phyloP scores from a whole-genome alignment of 768 basidiomycete species.

The Megacollybia marginata region DNA sequence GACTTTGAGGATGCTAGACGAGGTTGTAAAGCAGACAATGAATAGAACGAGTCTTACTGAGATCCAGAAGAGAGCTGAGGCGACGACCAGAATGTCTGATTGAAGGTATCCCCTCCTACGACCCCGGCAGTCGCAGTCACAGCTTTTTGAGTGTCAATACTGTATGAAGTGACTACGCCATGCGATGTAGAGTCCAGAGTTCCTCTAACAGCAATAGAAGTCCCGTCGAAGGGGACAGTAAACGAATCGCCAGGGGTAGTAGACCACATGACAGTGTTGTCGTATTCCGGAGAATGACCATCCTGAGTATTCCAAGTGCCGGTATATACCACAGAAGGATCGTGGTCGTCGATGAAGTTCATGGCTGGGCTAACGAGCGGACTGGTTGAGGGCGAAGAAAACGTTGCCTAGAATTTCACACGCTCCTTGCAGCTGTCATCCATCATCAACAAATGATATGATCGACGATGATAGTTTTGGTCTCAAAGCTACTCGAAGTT shows the following conservation, averaged over 20 bases:
- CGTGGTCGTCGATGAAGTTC: constrained; percentile 29
- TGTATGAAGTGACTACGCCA: constrained; percentile 28
- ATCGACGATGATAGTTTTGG: too few species aligned
- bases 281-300: constrained; percentile 18
- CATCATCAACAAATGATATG: too few species aligned
- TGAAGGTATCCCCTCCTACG: constrained; percentile 18
- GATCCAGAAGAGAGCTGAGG: constrained; percentile 12
- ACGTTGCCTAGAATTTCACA: too few species aligned
- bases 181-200: constrained; percentile 26
- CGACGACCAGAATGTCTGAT: constrained; percentile 31
- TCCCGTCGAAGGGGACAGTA: constrained; percentile 28
- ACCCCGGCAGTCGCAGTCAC: constrained; percentile 17
- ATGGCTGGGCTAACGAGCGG: constrained; percentile 10
- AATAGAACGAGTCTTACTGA: constrained; percentile 21
- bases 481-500: too few species aligned
- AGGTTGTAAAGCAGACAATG: background rate
- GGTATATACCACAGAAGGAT: constrained; percentile 22
- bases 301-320: constrained; percentile 27
- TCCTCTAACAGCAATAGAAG: constrained; percentile 25
- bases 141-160: constrained; percentile 21
- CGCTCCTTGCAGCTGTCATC: too few species aligned
- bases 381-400: too few species aligned
- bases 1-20: constrained; percentile 23
- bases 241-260: constrained; percentile 25
- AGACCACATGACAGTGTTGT: constrained; percentile 25